A percentile compares a stretch with the other conserved stretches of the same genome.
These are phyloP conservation scores for Ophiocordyceps camponoti-floridani DNA, from an alignment of 2,329 filamentous ascomycete genomes.

Conservation along the genomic window DNA sequence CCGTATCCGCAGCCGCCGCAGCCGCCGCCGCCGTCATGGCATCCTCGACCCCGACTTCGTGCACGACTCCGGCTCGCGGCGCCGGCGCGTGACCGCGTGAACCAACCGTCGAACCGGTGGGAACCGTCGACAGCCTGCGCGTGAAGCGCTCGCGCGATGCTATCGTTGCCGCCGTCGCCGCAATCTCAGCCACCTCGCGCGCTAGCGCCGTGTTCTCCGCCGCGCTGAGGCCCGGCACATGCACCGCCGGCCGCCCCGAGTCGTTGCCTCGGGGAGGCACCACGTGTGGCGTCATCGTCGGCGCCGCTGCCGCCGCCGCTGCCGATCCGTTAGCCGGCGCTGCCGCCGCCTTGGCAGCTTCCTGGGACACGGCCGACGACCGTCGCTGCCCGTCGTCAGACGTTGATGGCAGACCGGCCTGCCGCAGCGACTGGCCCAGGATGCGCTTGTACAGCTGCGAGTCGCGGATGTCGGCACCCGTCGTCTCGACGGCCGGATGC, in stretches of 20 bases:
- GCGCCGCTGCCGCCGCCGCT: constrained; percentile 5
- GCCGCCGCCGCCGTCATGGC: constrained; percentile 7
- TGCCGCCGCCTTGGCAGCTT: constrained; percentile 9
- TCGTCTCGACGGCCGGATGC: constrained; percentile 23
- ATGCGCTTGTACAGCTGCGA: constrained; percentile 87
- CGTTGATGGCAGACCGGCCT: constrained; percentile 50
- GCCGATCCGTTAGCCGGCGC: constrained; percentile 22
- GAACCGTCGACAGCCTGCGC: constrained; percentile 18
- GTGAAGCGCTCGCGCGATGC: constrained; percentile 53
- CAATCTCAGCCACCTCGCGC: constrained; percentile 82
- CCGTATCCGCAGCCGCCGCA: constrained; percentile 12
- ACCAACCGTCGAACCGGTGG: constrained; percentile 4
- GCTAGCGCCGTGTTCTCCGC: constrained; percentile 68
- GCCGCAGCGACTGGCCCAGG: constrained; percentile 72
- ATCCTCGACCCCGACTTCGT: constrained; percentile 27
- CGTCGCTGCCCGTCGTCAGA: constrained; percentile 26
- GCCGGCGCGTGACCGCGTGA: constrained; percentile 10
- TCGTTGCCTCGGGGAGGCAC: constrained; percentile 52
- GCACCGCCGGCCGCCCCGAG: constrained; percentile 23
- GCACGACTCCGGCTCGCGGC: constrained; percentile 18
- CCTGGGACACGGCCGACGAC: constrained; percentile 12
- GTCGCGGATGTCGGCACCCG: constrained; percentile 58
- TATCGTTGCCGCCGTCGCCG: constrained; percentile 75
- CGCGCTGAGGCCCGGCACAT: constrained; percentile 55
- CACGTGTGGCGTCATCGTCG: constrained; percentile 39